Conservation (phyloP, 257 asterid species). For the Petrea volubilis region DNA sequence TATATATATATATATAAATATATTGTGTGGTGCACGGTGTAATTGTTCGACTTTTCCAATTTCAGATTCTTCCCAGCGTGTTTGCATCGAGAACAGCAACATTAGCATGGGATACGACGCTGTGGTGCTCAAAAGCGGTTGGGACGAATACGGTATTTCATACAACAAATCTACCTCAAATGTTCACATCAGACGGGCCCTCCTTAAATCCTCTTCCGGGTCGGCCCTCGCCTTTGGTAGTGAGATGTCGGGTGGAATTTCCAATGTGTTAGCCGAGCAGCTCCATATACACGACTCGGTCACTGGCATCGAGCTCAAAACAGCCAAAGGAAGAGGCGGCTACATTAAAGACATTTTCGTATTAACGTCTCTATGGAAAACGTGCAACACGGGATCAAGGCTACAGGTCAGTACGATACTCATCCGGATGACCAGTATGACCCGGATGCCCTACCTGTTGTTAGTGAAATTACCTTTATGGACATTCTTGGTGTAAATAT, state of each 20-base stretch:
- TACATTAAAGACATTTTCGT: constrained; percentile 56
- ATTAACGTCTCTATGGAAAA: constrained; percentile 53
- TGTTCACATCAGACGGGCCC: constrained; percentile 59
- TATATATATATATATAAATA: no score
- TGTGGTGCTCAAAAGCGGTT: constrained; percentile 82
- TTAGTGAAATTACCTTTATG: constrained; percentile 53
- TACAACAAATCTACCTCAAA: constrained; percentile 59
- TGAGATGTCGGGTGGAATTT: constrained; percentile 98
- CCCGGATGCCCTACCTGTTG: constrained; percentile 66
- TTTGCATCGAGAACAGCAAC: constrained; percentile 91
- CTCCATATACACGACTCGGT: constrained; percentile 52
- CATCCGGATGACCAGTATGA: constrained; percentile 90
- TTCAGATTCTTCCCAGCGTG: constrained; percentile 84
- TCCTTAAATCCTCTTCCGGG: constrained; percentile 60
- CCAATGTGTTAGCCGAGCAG: constrained; percentile 58
- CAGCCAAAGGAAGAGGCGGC: constrained; percentile 84
- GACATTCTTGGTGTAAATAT: constrained; percentile 67
- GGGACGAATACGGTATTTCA: constrained; percentile 96
- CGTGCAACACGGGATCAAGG: constrained; percentile 58
- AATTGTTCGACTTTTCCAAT: neutral
- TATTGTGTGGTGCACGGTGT: no score
- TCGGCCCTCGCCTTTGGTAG: constrained; percentile 85
- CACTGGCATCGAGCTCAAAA: constrained; percentile 65
- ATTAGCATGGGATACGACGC: constrained; percentile 83
- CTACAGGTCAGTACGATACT: constrained; percentile 62